Conservation (phyloP, 1,139 yeast species). For the Blastobotrys arbuscula region DNA sequence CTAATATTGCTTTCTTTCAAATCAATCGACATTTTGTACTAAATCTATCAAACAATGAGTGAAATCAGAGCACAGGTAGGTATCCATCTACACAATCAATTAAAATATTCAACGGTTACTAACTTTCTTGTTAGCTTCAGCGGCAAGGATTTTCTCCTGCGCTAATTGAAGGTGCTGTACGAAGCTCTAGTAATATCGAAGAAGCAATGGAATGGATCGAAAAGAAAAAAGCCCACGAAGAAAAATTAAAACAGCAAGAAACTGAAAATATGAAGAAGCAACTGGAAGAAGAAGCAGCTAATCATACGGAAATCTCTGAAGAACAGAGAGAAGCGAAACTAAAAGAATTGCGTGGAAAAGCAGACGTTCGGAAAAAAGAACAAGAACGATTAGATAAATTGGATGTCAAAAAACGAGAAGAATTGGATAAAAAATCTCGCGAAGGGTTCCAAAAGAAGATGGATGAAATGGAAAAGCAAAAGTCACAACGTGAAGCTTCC, state of each 20-base stretch:
- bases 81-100: no score
- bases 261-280: conserved; percentile 2
- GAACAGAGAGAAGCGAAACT: conserved; percentile 32
- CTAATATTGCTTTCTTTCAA: no score
- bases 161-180: conserved; percentile 32
- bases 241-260: conserved; percentile 8
- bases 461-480: conserved; percentile 33
- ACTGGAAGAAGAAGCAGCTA: conserved; percentile 12
- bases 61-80: no score
- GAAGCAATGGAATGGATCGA: conserved; percentile 35
- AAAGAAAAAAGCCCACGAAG: conserved; percentile 22
- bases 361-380: conserved; percentile 29
- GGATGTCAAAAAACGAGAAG: conserved; percentile 30
- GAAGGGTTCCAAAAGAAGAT: conserved; percentile 28
- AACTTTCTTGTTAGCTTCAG: not conserved
- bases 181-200: conserved; percentile 29
- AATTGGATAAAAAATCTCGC: conserved; percentile 31
- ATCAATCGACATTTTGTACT: no score
- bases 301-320: conserved; percentile 20
- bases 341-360: conserved; percentile 28
- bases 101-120: no score
- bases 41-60: no score
- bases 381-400: conserved; percentile 30
- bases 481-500: conserved; percentile 34
- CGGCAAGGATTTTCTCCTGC: conserved; percentile 31